Evolutionary conservation across 2,329 filamentous ascomycete species (phyloP), one percentile per base, ranked within the genome.

Genomic region (Mariannaea elegans): DNA sequence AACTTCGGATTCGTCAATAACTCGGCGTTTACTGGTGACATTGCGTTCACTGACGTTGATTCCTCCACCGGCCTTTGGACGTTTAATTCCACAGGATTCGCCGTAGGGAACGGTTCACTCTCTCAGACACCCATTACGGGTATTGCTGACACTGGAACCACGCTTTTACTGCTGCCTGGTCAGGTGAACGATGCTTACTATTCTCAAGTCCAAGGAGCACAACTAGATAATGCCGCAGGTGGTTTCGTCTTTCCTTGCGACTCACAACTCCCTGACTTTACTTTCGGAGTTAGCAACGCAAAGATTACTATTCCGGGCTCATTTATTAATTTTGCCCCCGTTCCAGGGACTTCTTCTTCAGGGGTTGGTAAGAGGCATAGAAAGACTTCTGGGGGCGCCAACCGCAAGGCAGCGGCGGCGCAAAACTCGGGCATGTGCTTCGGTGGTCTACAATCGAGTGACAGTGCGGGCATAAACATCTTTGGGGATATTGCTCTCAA

Each of bases 1-100:
- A 88, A 92, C 71, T 94, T 94, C 69, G 91, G 91, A 61, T 82
- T 76, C 67, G 88, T 94, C 69, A 89, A 94, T 72, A 71, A 69
- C 1, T 77, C 77, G 56, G 87, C 90, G 68, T 90, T 90, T 73
- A 79, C 73, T 2, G 90, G 90, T 32, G 68, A 81, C 4, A 82
- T 94, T 68, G 76, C 81, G 18, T 92, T 87, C 72, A 80, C 88
- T 19, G 78, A 83, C 8, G 81, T 92, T 62, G 84, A 91, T 71
- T 81, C 65, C 65, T 79, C 77, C 42, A 71, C 85, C 7, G 88
- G 89, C 9, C 90, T 84, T 78, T 92, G 89, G 89, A 76, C 78
- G 41, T 90, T 90, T 78, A 75, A 57, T 3, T 51, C 68, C 9
- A 49, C 52, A 9, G 68, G 68, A 7, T 69, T 64, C 31, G 56